Base-by-base conservation (phyloP, 768 basidiomycete genomes). In the Dioszegia hungarica region DNA sequence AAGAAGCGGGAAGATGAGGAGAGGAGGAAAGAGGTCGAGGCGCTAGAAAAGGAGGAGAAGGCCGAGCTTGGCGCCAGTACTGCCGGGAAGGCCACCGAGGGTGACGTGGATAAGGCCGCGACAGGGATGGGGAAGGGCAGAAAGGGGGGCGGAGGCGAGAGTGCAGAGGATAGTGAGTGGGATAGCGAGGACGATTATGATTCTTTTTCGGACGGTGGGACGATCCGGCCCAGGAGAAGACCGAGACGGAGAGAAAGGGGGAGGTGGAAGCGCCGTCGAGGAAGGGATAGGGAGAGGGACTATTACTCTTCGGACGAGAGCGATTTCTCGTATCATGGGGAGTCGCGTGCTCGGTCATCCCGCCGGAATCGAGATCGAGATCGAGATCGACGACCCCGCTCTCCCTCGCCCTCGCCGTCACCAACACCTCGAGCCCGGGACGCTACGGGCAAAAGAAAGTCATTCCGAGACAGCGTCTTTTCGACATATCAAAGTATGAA, bases 401-500 rank as follows among this genome's bases (percentile, higher is more conserved):
- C 40, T 3, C 38, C 38, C 10, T 49, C 43, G 19, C 36, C 50
- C 15, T 34, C 52, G 2, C 38, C 38, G 2, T 31, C 39, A 28
- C 41, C 41, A 12, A 19, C 19, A n/a, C 39, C 31, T 20, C 52
- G 24, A 5, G 27, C 22, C 19, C 37, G 22, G 40, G 51, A 28
- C 8, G 31, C 12, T 5, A 17, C 9, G 20, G 36, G 6, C 15
- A 59, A 58, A 36, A 45, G 47, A 17, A 47, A 50, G 19, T 51
- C 56, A 12, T 71, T 71, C 37, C 55, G 64, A 22, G 67, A 68
- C 50, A 57, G 57, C 14, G 69, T 70, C 0, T 70, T 70, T 45
- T 70, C 68, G 8, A 58, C 63, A 1, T 69, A 65, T 58, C 56
- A 44, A 4, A 60, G 57, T 14, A 70, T 73, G 68, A 73, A 68